Evolutionary conservation across 495 filamentous ascomycete genomes (phyloP).

Genomic region (Tuber indicum): DNA sequence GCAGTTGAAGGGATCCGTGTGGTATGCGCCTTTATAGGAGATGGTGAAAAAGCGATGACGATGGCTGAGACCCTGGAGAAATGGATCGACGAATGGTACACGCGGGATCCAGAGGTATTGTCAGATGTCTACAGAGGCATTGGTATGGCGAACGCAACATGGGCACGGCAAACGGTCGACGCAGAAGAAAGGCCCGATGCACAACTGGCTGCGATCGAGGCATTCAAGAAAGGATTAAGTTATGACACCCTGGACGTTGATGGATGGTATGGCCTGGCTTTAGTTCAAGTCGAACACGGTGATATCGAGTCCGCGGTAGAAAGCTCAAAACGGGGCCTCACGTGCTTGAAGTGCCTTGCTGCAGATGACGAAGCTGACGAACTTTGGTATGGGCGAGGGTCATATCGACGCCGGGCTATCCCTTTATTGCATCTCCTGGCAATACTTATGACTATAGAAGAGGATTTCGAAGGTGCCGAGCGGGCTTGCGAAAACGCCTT

Average conservation of each 20-base stretch:
- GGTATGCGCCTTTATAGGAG: conserved; percentile 73
- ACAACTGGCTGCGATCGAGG: conserved; percentile 66
- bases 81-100: conserved; percentile 53
- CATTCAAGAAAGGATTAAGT: conserved; percentile 66
- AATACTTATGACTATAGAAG: conserved; percentile 72
- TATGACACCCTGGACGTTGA: conserved; percentile 63
- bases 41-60: conserved; percentile 69
- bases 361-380: conserved; percentile 27
- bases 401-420: conserved; percentile 54
- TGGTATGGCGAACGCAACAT: conserved; percentile 75
- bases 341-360: conserved; percentile 36
- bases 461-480: conserved; percentile 73
- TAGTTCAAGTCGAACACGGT: conserved; percentile 73
- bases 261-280: conserved; percentile 67
- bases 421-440: conserved; percentile 84
- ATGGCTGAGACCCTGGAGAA: conserved; percentile 61
- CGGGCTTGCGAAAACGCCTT: conserved; percentile 84
- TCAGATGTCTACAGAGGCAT: conserved; percentile 71
- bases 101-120: conserved; percentile 47
- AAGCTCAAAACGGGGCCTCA: conserved; percentile 60
- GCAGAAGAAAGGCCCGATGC: conserved; percentile 62
- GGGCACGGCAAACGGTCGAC: conserved; percentile 74
- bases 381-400: conserved; percentile 23
- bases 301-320: conserved; percentile 72
- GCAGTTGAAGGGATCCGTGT: conserved; percentile 70